These are phyloP conservation scores for Salix dunnii DNA, from an alignment of 345 rosid species.

Conservation along the genomic window DNA sequence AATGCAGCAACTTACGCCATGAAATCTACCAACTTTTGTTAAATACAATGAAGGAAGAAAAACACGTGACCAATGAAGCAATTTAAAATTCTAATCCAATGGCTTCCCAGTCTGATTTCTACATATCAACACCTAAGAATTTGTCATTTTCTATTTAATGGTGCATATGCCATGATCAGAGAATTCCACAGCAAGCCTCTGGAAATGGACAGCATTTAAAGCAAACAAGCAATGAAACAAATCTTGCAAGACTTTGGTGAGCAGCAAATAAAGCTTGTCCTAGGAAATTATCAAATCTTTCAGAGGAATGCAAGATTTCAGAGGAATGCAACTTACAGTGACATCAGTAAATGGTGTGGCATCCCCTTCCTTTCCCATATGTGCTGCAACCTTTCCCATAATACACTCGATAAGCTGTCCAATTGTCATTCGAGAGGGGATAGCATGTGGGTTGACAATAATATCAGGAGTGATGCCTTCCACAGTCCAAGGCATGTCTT, in stretches of 20 bases:
- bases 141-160: not conserved
- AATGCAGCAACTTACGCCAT: no score
- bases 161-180: not conserved
- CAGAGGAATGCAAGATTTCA: no score
- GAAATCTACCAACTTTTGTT: no score
- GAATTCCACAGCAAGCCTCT: not conserved
- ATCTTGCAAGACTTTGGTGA: no score
- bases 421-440: conserved; percentile 98
- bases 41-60: no score
- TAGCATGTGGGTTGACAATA: conserved; percentile 96
- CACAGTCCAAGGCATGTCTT: conserved; percentile 98
- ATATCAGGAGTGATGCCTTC: conserved; percentile 96
- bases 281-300: not conserved
- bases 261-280: no score
- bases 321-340: conserved; percentile 53
- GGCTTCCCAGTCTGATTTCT: no score
- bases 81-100: not conserved
- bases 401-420: conserved; percentile 99
- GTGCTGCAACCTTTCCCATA: conserved; percentile 99
- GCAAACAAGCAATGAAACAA: no score
- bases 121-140: not conserved
- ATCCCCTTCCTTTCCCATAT: conserved; percentile 99
- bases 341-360: conserved; percentile 99
- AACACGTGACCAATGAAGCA: no score
- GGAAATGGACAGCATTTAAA: not conserved